Conservation (phyloP, 306 rosid species). For the Vigna radiata region DNA sequence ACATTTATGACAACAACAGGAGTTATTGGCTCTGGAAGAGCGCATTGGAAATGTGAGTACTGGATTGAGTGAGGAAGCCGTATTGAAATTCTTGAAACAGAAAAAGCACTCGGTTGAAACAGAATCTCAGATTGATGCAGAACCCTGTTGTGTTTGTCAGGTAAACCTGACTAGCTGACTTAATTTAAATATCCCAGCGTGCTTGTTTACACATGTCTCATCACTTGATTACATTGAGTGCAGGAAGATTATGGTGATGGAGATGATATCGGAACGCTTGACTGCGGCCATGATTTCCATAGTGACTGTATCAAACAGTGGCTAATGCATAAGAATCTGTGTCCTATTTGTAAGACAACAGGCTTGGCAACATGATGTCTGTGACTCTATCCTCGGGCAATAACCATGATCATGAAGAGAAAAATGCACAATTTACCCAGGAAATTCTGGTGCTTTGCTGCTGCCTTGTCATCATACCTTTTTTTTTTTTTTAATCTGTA, state of each 20-base stretch:
- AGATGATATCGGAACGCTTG: constrained; percentile 72
- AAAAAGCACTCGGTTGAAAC: constrained; percentile 45
- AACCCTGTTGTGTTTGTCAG: constrained; percentile 90
- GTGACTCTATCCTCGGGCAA: constrained; percentile 43
- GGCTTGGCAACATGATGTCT: constrained; percentile 63
- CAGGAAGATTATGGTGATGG: constrained; percentile 79
- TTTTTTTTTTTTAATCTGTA: neutral
- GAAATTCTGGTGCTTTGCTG: constrained; percentile 37
- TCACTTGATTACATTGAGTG: constrained; percentile 36
- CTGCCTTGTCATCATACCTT: constrained; percentile 26
- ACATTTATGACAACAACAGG: constrained; percentile 53
- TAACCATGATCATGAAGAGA: constrained; percentile 23
- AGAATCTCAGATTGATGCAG: constrained; percentile 59
- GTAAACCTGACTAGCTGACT: constrained; percentile 44
- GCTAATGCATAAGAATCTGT: constrained; percentile 82
- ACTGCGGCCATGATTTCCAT: constrained; percentile 84
- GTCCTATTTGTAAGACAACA: constrained; percentile 88
- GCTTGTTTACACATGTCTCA: constrained; percentile 15
- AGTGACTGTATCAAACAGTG: constrained; percentile 69
- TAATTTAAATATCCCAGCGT: neutral
- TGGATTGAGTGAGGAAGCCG: constrained; percentile 73
- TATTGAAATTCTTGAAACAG: constrained; percentile 58
- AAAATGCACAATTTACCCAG: constrained; percentile 26
- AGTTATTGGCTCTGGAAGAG: constrained; percentile 84
- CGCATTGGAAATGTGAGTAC: constrained; percentile 89